These are phyloP conservation scores for Boletellus sp. DNA, from an alignment of 1,284 basidiomycete genomes.

Conservation along the genomic window DNA sequence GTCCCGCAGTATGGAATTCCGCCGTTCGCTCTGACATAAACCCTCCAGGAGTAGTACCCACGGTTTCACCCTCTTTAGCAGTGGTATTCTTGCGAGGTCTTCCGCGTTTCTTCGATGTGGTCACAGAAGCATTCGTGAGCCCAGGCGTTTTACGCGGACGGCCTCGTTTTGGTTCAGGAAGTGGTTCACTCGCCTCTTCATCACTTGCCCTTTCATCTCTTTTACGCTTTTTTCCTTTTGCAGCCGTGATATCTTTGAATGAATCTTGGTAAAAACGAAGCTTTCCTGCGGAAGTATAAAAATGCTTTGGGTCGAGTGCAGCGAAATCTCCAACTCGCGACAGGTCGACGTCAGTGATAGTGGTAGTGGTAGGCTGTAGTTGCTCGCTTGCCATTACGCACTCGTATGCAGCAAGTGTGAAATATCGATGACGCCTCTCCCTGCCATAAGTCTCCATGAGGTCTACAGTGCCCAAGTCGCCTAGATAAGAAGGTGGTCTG, in stretches of 20 bases:
- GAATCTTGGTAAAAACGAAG: slow-evolving; percentile 48
- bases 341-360: slow-evolving; percentile 46
- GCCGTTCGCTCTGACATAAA: slow-evolving; percentile 1
- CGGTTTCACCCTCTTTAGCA: slow-evolving; percentile 5
- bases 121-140: slow-evolving; percentile 7
- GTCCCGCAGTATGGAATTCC: background rate
- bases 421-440: slow-evolving; percentile 78
- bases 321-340: slow-evolving; percentile 53
- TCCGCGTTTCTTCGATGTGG: slow-evolving; percentile 29
- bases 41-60: background rate
- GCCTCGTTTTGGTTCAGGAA: slow-evolving; percentile 36
- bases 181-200: slow-evolving; percentile 27
- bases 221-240: slow-evolving; percentile 32
- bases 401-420: slow-evolving; percentile 60
- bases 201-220: slow-evolving; percentile 17
- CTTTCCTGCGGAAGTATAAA: slow-evolving; percentile 48
- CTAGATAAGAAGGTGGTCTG: slow-evolving; percentile 63
- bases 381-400: slow-evolving; percentile 55
- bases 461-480: slow-evolving; percentile 63
- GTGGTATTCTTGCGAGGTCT: slow-evolving; percentile 33
- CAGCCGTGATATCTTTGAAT: slow-evolving; percentile 34
- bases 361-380: slow-evolving; percentile 46
- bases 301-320: slow-evolving; percentile 39
- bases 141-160: slow-evolving; percentile 33
- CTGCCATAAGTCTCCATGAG: slow-evolving; percentile 75